A percentile compares a stretch with the other conserved stretches of the same genome.
These are phyloP conservation scores for Blastomyces emzantsi DNA, from an alignment of 2,329 filamentous ascomycete genomes.

Conservation along the genomic window DNA sequence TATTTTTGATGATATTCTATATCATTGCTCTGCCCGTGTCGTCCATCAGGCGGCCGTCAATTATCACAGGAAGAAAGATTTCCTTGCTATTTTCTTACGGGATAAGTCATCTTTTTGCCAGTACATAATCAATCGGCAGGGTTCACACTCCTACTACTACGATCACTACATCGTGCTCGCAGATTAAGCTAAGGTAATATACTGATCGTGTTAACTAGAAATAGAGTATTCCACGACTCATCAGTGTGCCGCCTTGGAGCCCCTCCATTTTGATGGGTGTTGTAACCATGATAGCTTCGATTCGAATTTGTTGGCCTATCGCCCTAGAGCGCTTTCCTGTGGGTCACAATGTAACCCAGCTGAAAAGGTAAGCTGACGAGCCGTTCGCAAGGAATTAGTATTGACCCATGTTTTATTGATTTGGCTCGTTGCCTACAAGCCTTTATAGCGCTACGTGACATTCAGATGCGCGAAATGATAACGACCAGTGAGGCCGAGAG, in stretches of 20 bases:
- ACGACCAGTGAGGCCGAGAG: not conserved
- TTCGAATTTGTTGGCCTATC: not conserved
- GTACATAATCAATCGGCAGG: too few relatives aligned
- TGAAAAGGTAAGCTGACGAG: not conserved
- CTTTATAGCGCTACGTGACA: not conserved
- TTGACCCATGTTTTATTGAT: not conserved
- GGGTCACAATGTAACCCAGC: not conserved
- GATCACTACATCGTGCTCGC: not conserved
- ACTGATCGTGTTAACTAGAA: not conserved
- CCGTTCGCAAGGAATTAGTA: not conserved
- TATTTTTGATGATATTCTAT: not conserved
- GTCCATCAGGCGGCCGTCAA: not conserved
- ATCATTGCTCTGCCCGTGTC: not conserved
- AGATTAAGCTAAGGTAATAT: not conserved
- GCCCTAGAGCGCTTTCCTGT: not conserved
- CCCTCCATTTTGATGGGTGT: not conserved
- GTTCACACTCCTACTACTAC: not conserved
- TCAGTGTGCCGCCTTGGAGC: not conserved
- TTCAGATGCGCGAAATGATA: not conserved
- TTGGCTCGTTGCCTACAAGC: not conserved
- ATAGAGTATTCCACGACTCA: not conserved
- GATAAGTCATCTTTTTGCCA: too few relatives aligned
- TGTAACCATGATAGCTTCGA: not conserved
- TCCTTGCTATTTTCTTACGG: too few relatives aligned
- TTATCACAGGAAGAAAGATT: too few relatives aligned